Base-by-base conservation (phyloP, 2,329 filamentous ascomycete genomes). In the Cordyceps pruinosa region DNA sequence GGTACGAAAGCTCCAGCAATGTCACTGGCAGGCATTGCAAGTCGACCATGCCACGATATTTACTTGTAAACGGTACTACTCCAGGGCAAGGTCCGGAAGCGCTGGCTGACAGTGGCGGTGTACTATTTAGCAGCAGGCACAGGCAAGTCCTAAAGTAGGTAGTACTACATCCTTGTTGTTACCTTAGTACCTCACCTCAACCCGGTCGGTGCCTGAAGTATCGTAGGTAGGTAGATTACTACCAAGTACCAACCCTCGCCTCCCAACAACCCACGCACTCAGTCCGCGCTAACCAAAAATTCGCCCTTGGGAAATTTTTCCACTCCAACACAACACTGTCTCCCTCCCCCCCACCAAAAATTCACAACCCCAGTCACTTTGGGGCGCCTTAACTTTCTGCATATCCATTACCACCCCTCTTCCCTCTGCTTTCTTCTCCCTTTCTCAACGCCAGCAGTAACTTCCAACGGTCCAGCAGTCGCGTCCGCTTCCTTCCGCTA, bases 301-400 rank as follows among this genome's bases (percentile, higher is more conserved):
- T 66, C 64, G 64, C 66, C 68, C 66, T 58, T 35, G 25, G n/a
- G 68, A 70, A 67, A 71, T 68, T 68, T 69, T 67, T 64, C 64
- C 65, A 64, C 64, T 42, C 65, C 65, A 46, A 48, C 51, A n/a
- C 28, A 50, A 50, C 44, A 30, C 46, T n/a, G 35, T 51, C 26
- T 19, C 30, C 48, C 50, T 45, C 50, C 30, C 39, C 68, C 68
- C 71, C 71, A 72, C 70, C 71, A 70, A 70, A 73, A 70, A 72
- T 69, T 68, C 65, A 62, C 66, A 71, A 69, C 57, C 51, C 50
- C 57, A 51, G 57, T 65, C 68, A 65, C 68, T 69, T 61, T 64
- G 60, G 59, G 63, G 67, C 70, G 63, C 56, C 55, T 56, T n/a
- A 70, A 67, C 62, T 59, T 70, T 70, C 63, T 65, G 65, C 67